A percentile compares a stretch with the other conserved stretches of the same genome.
Evolutionary conservation across 2,329 filamentous ascomycete species (phyloP).

Genomic region (Geosmithia putterillii): DNA sequence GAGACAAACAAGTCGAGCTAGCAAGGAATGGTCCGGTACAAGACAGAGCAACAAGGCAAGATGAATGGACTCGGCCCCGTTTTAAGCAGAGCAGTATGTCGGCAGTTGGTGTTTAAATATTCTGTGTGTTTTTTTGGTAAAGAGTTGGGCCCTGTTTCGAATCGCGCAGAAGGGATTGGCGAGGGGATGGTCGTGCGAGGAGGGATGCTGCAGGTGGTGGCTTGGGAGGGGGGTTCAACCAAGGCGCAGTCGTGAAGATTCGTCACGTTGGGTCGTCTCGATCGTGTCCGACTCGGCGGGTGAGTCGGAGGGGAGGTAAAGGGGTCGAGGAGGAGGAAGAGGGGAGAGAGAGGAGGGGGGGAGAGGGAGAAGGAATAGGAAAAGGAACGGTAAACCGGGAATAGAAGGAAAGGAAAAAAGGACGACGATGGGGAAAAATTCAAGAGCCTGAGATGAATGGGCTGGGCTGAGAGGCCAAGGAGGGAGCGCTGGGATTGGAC

Average conservation of each 20-base stretch:
- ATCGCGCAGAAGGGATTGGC: background rate
- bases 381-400: background rate
- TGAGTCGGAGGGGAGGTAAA: background rate
- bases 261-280: slow-evolving; percentile 1
- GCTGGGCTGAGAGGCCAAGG: background rate
- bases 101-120: too few relatives aligned
- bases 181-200: background rate
- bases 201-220: background rate
- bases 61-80: background rate
- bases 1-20: background rate
- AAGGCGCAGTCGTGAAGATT: background rate
- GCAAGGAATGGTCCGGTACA: too few relatives aligned
- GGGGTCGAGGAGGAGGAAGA: background rate
- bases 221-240: background rate
- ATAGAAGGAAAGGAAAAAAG: background rate
- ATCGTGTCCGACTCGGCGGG: background rate
- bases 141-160: too few relatives aligned
- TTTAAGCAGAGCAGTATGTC: too few relatives aligned
- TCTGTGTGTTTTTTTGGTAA: too few relatives aligned
- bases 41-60: background rate
- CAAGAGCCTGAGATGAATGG: background rate
- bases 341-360: background rate
- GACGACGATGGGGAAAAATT: background rate
- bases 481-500: slow-evolving; percentile 1
- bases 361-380: background rate